These are phyloP conservation scores for Diaporthe sp. DNA, from an alignment of 2,329 filamentous ascomycete genomes.

Conservation along the genomic window DNA sequence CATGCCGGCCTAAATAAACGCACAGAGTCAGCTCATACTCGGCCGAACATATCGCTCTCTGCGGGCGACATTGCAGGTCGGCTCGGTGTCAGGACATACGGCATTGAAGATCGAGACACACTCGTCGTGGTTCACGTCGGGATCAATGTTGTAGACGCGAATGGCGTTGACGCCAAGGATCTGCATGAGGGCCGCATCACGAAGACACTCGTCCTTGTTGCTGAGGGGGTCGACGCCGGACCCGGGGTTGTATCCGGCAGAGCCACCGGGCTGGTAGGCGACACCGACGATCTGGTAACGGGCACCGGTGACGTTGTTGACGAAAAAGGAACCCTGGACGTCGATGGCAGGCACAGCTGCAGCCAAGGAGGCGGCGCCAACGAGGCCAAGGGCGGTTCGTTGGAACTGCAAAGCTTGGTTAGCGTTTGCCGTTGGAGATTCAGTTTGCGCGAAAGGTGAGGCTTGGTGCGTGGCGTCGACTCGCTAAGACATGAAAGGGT, in stretches of 20 bases:
- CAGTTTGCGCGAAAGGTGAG: neutral
- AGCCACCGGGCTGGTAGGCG: constrained; percentile 76
- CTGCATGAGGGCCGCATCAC: constrained; percentile 75
- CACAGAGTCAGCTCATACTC: neutral
- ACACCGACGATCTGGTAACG: constrained; percentile 75
- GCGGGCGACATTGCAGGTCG: neutral
- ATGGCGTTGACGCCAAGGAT: constrained; percentile 73
- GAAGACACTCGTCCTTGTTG: constrained; percentile 66
- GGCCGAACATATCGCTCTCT: neutral
- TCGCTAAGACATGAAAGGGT: neutral
- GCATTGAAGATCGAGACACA: constrained; percentile 77
- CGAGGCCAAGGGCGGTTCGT: constrained; percentile 17
- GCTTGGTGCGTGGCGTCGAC: neutral
- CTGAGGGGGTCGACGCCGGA: constrained; percentile 69
- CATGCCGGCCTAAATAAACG: constrained; percentile 64
- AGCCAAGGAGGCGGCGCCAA: constrained; percentile 58
- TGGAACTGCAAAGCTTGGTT: constrained; percentile 26
- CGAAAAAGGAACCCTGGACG: constrained; percentile 67
- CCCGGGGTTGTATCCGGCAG: constrained; percentile 67
- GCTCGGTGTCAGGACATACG: constrained; percentile 43
- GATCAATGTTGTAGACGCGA: constrained; percentile 76
- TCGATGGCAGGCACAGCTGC: constrained; percentile 68
- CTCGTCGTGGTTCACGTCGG: constrained; percentile 72
- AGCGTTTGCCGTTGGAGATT: neutral
- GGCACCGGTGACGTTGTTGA: constrained; percentile 67